Evolutionary conservation across 345 rosid genomes (phyloP).

Genomic region (Populus alba): DNA sequence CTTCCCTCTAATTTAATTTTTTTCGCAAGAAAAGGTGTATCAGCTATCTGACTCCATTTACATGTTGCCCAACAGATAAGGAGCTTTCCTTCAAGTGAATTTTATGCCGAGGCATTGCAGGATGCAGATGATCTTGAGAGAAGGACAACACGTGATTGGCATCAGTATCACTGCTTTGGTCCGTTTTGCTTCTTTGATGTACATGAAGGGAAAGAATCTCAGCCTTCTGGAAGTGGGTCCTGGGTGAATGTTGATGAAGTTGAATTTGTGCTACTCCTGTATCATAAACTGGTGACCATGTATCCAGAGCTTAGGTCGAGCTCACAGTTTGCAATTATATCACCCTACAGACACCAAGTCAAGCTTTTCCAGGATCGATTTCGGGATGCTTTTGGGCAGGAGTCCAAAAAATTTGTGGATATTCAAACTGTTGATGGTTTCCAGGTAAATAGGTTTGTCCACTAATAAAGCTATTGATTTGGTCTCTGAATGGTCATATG

Average conservation of each 20-base stretch:
- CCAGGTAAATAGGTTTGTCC: conserved; percentile 54
- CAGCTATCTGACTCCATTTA: conserved; percentile 1
- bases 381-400: conserved; percentile 69
- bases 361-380: conserved; percentile 81
- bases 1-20: not conserved
- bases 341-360: conserved; percentile 88
- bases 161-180: conserved; percentile 69
- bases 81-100: conserved; percentile 84
- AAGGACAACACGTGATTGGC: conserved; percentile 83
- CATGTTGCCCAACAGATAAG: conserved; percentile 52
- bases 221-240: conserved; percentile 82
- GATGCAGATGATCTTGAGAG: conserved; percentile 68
- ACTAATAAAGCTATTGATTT: not conserved
- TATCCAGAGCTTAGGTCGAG: conserved; percentile 81
- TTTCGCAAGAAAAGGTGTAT: not conserved
- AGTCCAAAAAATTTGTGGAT: conserved; percentile 67
- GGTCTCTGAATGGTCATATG: not conserved
- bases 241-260: conserved; percentile 74
- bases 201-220: conserved; percentile 80
- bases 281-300: conserved; percentile 72
- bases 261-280: conserved; percentile 75
- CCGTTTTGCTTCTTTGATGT: conserved; percentile 93
- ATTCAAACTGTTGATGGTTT: conserved; percentile 93
- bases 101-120: conserved; percentile 70
- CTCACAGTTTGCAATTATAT: conserved; percentile 82